Conservation (phyloP, 306 rosid species). For the Dalbergia oliveri region DNA sequence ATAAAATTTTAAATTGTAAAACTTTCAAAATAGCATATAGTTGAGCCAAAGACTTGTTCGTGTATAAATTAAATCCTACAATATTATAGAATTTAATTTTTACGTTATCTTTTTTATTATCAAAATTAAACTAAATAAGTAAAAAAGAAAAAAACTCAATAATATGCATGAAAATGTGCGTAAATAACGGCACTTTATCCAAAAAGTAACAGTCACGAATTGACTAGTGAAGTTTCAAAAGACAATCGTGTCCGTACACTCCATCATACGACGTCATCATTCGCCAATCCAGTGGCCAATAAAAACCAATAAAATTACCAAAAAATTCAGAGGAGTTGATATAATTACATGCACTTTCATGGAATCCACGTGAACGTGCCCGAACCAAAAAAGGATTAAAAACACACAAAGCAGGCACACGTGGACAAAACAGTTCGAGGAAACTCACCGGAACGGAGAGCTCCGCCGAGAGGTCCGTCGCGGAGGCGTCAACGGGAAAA, state of each 20-base stretch:
- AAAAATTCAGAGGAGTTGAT: not conserved
- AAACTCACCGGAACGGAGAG: constrained; percentile 78
- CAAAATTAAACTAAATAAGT: too few relatives aligned
- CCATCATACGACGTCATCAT: not conserved
- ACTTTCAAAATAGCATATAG: too few relatives aligned
- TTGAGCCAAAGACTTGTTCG: too few relatives aligned
- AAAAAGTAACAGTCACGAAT: not conserved
- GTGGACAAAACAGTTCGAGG: not conserved
- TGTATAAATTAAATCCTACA: too few relatives aligned
- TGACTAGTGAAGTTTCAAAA: not conserved
- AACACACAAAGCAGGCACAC: not conserved
- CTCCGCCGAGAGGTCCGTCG: constrained; percentile 78
- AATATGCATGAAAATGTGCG: not conserved
- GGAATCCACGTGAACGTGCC: not conserved
- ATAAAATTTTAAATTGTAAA: too few relatives aligned
- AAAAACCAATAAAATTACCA: not conserved
- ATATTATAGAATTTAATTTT: too few relatives aligned
- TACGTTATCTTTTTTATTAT: too few relatives aligned
- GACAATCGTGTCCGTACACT: not conserved
- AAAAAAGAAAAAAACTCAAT: too few relatives aligned
- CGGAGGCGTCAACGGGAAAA: constrained; percentile 48
- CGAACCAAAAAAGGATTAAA: too few relatives aligned
- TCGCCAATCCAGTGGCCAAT: not conserved
- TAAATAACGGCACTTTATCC: not conserved
- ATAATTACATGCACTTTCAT: not conserved